Evolutionary conservation across 345 rosid genomes (phyloP), one percentile per base, ranked within the genome.

Genomic region (Trapa bicornis): DNA sequence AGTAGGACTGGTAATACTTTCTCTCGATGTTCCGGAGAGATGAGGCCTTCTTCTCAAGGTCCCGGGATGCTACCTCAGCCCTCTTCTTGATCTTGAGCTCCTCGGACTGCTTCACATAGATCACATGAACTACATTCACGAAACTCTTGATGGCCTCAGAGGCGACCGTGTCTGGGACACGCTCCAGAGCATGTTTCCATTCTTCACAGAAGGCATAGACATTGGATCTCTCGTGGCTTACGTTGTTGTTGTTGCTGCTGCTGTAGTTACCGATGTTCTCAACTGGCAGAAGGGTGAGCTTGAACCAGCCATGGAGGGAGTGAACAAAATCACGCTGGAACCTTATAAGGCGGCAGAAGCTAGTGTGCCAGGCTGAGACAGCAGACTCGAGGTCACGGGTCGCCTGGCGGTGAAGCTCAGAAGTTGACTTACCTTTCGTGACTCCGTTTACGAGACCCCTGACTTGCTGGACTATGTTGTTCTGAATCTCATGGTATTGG

Each of bases 81-180:
- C 85, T 72, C 79, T 87, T 94, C 74, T 84, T 86, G 35, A 89
- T 76, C 84, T 89, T 94, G 45, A 87, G 78, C 76, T 94, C 99
- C 72, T 87, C 99, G 0, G 80, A 45, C 77, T 94, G 99, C 76
- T 94, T 85, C 13, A 53, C 75, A 0, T 89, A 81, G 79, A 94
- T 94, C 76, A 74, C 99, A 17, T 83, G 93, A 39, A 94, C 91
- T 42, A 94, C 85, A 1, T 85, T 84, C 76, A 89, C 80, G 65
- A 94, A 94, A 84, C 99, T 94, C 81, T 89, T 94, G 80, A 94
- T 94, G 70, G 99, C 99, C 80, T 86, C 99, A 0, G 99, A 94
- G 71, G 96, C 97, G 17, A 94, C 99, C 1, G 90, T 87, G 75
- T 94, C 99, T 0, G 99, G 99, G 38, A 94, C 96, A 14, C 90